These are phyloP conservation scores for Solanum hybrid DNA, from an alignment of 305 asterid species.

Conservation along the genomic window DNA sequence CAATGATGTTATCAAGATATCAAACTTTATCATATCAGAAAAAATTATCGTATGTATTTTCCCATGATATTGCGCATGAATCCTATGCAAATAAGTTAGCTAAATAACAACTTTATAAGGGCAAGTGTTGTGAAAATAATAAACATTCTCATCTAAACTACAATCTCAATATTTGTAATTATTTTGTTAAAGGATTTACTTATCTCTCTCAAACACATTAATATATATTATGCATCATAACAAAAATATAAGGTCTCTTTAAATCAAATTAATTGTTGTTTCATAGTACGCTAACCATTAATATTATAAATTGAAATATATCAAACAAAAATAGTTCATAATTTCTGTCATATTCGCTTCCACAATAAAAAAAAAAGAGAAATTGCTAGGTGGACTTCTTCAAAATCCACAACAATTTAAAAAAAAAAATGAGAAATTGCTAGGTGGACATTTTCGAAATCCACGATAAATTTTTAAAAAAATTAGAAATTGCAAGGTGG, in stretches of 20 bases:
- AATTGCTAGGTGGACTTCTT: neutral
- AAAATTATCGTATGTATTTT: too few species aligned
- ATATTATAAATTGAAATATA: neutral
- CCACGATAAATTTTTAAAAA: neutral
- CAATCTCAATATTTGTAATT: neutral
- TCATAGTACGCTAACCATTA: neutral
- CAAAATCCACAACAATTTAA: neutral
- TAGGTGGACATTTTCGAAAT: neutral
- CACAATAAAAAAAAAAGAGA: neutral
- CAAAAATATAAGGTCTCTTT: neutral
- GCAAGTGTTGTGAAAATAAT: neutral
- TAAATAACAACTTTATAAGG: neutral
- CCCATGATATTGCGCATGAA: too few species aligned
- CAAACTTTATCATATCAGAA: neutral
- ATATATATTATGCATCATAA: neutral
- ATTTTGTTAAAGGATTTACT: neutral
- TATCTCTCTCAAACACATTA: neutral
- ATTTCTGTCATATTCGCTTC: too few species aligned
- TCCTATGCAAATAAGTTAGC: neutral
- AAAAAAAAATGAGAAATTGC: too few species aligned
- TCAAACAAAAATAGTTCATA: neutral
- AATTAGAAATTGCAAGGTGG: neutral
- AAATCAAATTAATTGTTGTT: neutral
- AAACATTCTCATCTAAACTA: neutral
- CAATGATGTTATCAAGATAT: neutral